Evolutionary conservation across 192 early-diverging fungal genomes (phyloP), one percentile per base, ranked within the genome.

Genomic region (Phlyctochytrium arcticum): DNA sequence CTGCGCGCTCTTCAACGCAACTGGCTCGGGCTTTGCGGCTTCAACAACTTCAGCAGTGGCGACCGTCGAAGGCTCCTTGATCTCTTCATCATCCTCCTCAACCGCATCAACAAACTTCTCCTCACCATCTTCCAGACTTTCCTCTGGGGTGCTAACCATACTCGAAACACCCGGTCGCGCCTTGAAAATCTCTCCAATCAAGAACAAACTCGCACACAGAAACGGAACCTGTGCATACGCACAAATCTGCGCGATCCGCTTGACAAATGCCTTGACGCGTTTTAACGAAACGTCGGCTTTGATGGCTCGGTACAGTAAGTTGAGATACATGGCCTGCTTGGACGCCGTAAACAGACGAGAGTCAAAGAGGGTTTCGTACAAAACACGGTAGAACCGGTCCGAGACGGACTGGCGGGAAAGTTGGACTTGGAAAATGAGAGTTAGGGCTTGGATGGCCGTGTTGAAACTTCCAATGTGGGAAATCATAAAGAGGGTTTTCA

Each of bases 311-410:
- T 82, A 94, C 5, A 98, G 74, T 17, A 98, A 76, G 69, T 98
- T 98, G 47, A 97, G 82, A 70, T 92, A 97, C 80, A 94, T 85
- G 23, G 93, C 90, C 61, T 94, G 93, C 74, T 95, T 94, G 17
- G 91, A 93, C 10, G 88, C 80, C 34, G 74, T 68, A 34, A 71
- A 75, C 19, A 97, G 71, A 26, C 95, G 85, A 26, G 85, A 81
- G 61, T 98, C 92, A 30, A 95, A 69, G 34, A 98, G 71, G 26
- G 93, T 89, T 50, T 88, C 90, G 74, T 97, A 97, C 6, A 98
- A 69, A 5, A 90, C 85, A 48, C 92, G 89, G 78, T 93, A 96
- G 78, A 93, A 96, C 23, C 93, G 87, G 71, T 97, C 94, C 5
- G 82, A 81, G 4, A 91, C 66, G 12, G 75, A 72, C 56, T 85